Evolutionary conservation across 169 alveolate species (phyloP), one percentile per base, ranked within the genome.

Genomic region (Plasmodium adleri): DNA sequence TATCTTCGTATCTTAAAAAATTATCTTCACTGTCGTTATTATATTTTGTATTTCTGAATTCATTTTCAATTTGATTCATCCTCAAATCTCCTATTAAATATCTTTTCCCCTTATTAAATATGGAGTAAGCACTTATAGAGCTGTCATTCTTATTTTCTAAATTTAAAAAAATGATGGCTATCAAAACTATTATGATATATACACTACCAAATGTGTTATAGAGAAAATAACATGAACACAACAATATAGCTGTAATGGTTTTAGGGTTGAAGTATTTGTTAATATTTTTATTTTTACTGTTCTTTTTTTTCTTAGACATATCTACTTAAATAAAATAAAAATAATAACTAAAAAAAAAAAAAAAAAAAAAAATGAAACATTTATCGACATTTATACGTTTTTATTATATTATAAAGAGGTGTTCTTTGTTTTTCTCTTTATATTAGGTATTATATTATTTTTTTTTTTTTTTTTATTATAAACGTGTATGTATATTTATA

Each of bases 11-110:
- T 49, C 88, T 67, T 63, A 76, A 32, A 76, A 76, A 45, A 32
- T 76, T 76, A 22, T 76, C 88, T 39, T 66, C 75, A 49, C 75
- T 66, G 28, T 76, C 73, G 20, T 76, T 54, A 64, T 47, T 62
- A 76, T 24, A 26, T 39, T 13, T 76, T 10, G 54, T 49, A 68
- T 76, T 63, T 50, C 88, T 49, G 22, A 76, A 64, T 56, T 76
- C 88, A 24, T 49, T 64, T 39, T 76, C 88, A 24, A 76, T 76
- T 76, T 76, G 88, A 58, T 76, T 76, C 88, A 76, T 76, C 50
- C 88, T 47, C 52, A 76, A 76, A 50, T 76, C 88, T 9, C 88
- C 88, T 45, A 76, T 26, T 45, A 76, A 20, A 56, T 76, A 76
- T 64, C 28, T 62, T 50, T 56, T 76, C 20, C 75, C 88, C 45